These are phyloP conservation scores for Liriodendron chinense DNA, from an alignment of 164 flowering plant species.

Conservation along the genomic window DNA sequence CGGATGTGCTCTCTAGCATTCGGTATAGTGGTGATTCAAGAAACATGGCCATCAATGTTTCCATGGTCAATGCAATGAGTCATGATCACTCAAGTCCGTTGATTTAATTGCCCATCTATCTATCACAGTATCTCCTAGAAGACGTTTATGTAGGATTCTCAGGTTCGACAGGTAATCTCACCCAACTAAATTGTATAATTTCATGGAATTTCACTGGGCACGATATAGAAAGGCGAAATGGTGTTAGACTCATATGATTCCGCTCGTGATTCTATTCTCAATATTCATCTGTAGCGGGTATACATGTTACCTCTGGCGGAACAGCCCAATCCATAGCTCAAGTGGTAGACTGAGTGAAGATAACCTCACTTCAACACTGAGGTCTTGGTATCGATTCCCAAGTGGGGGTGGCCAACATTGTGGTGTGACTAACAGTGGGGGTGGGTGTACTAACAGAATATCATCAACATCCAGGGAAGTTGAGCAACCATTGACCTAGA, in stretches of 20 bases:
- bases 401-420: too few species aligned
- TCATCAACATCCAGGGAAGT: background rate
- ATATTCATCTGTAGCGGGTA: background rate
- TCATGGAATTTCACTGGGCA: constrained; percentile 38
- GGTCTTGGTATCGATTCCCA: too few species aligned
- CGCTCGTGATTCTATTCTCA: constrained; percentile 27
- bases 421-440: too few species aligned
- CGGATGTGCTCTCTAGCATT: constrained; percentile 10
- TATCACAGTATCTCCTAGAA: constrained; percentile 19
- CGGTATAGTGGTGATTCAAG: constrained; percentile 26
- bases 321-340: too few species aligned
- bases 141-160: constrained; percentile 19
- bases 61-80: constrained; percentile 3
- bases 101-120: constrained; percentile 25
- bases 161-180: constrained; percentile 19
- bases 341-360: too few species aligned
- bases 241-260: background rate
- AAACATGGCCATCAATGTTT: constrained; percentile 18
- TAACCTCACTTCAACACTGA: too few species aligned
- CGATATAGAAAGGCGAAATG: constrained; percentile 4
- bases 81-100: constrained; percentile 8
- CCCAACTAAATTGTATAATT: constrained; percentile 33
- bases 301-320: background rate
- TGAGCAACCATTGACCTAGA: background rate
- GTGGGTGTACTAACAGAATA: too few species aligned